Evolutionary conservation across 331 rosid genomes (phyloP).

Genomic region (Quercus phellos): DNA sequence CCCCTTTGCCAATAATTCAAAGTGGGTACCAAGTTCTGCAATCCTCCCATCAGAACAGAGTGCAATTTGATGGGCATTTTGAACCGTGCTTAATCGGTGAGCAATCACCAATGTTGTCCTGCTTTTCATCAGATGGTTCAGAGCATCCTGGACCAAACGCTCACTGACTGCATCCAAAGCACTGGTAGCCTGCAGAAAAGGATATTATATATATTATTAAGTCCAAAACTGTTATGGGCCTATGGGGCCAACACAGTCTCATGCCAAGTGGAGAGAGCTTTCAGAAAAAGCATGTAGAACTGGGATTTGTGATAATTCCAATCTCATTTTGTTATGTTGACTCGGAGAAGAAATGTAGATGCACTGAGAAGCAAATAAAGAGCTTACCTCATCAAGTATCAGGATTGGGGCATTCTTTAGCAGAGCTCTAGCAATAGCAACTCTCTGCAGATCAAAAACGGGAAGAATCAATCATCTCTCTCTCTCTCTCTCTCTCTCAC

Average conservation of each 20-base stretch:
- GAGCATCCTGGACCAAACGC: slow-evolving; percentile 84
- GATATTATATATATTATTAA: slow-evolving; percentile 5
- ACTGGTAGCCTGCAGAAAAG: slow-evolving; percentile 73
- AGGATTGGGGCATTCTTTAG: slow-evolving; percentile 84
- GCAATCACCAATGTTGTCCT: slow-evolving; percentile 92
- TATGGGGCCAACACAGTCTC: neutral
- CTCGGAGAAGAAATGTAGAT: slow-evolving; percentile 11
- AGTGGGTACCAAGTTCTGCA: slow-evolving; percentile 75
- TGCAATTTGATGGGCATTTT: slow-evolving; percentile 87
- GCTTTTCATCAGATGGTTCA: slow-evolving; percentile 72
- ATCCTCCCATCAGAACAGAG: slow-evolving; percentile 63
- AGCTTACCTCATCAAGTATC: slow-evolving; percentile 83
- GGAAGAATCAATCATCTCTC: slow-evolving; percentile 17
- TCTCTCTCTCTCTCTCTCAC: neutral
- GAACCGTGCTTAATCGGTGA: slow-evolving; percentile 89
- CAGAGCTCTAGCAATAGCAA: slow-evolving; percentile 90
- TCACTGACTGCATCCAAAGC: slow-evolving; percentile 87
- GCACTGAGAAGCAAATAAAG: neutral
- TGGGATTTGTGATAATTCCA: neutral
- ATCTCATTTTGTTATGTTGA: neutral
- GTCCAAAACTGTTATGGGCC: neutral
- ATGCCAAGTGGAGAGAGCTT: neutral
- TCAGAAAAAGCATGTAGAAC: neutral
- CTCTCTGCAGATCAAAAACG: slow-evolving; percentile 55
- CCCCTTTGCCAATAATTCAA: slow-evolving; percentile 64